These are phyloP conservation scores for Crassisporium funariophilum DNA, from an alignment of 768 basidiomycete species.

Conservation along the genomic window DNA sequence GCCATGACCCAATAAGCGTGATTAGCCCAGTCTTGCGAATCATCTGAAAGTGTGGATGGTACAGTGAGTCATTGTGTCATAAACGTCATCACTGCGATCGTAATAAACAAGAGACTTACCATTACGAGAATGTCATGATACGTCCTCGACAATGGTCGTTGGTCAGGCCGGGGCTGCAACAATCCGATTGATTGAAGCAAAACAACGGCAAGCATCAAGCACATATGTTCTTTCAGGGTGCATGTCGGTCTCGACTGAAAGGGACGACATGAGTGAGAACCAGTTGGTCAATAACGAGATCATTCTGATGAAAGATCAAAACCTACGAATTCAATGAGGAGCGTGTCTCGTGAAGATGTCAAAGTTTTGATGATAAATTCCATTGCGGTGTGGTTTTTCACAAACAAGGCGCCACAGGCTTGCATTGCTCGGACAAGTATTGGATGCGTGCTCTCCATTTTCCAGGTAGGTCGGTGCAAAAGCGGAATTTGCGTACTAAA, in stretches of 20 bases:
- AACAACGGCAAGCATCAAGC: conserved; percentile 50
- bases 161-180: conserved; percentile 51
- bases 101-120: conserved; percentile 38
- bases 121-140: conserved; percentile 64
- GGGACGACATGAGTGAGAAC: conserved; percentile 12
- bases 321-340: conserved; percentile 60
- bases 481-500: conserved; percentile 57
- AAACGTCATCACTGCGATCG: conserved; percentile 4
- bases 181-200: conserved; percentile 60
- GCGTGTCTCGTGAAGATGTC: conserved; percentile 45
- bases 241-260: conserved; percentile 39
- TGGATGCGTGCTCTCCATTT: conserved; percentile 46
- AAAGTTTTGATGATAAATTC: conserved; percentile 51
- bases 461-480: conserved; percentile 58
- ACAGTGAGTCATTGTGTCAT: conserved; percentile 20
- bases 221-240: conserved; percentile 38
- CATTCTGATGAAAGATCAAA: conserved; percentile 16
- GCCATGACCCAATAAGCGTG: conserved; percentile 46
- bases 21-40: conserved; percentile 50
- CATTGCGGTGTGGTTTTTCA: conserved; percentile 47
- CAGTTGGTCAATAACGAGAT: conserved; percentile 20
- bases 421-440: conserved; percentile 58
- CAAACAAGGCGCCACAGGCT: conserved; percentile 63
- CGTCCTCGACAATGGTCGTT: conserved; percentile 49
- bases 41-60: conserved; percentile 39